phyloP scores from a whole-genome alignment of 495 filamentous ascomycete genomes.

The Talaromyces wortmannii region DNA sequence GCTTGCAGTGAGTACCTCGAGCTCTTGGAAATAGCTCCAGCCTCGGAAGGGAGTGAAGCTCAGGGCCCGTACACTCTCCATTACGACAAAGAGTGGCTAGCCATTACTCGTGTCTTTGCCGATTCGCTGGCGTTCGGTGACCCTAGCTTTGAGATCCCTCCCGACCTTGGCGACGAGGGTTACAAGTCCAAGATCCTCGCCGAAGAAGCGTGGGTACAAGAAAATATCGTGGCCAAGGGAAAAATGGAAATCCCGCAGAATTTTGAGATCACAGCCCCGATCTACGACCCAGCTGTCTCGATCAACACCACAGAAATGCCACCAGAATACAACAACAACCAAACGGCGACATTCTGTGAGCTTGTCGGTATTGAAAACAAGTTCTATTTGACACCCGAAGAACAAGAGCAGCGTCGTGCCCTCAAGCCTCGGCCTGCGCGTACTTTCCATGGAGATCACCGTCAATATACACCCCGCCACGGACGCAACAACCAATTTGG shows the following conservation, averaged over 20 bases:
- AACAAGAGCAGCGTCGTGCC: slow-evolving; percentile 45
- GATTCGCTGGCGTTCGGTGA: slow-evolving; percentile 53
- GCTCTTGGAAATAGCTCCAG: slow-evolving; percentile 52
- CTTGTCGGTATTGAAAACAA: slow-evolving; percentile 70
- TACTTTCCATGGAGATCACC: too few relatives aligned
- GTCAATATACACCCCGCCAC: slow-evolving; percentile 1
- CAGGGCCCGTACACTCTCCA: slow-evolving; percentile 41
- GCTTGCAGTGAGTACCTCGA: slow-evolving; percentile 76
- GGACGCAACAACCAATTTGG: neutral
- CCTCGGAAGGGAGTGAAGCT: slow-evolving; percentile 16
- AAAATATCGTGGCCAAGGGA: slow-evolving; percentile 53
- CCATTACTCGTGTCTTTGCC: slow-evolving; percentile 79
- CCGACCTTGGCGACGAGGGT: slow-evolving; percentile 52
- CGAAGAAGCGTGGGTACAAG: slow-evolving; percentile 68
- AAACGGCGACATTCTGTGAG: slow-evolving; percentile 72
- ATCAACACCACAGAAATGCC: slow-evolving; percentile 44
- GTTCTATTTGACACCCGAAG: slow-evolving; percentile 65
- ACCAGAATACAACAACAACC: slow-evolving; percentile 72
- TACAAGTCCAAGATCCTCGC: slow-evolving; percentile 58
- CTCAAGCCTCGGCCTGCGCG: slow-evolving; percentile 18
- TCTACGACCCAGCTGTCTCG: slow-evolving; percentile 42
- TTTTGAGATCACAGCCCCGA: slow-evolving; percentile 70
- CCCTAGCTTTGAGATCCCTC: slow-evolving; percentile 32
- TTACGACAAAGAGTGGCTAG: slow-evolving; percentile 93
- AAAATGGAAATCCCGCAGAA: slow-evolving; percentile 65